phyloP scores from a whole-genome alignment of 345 rosid species.

The Raphanus sativus region DNA sequence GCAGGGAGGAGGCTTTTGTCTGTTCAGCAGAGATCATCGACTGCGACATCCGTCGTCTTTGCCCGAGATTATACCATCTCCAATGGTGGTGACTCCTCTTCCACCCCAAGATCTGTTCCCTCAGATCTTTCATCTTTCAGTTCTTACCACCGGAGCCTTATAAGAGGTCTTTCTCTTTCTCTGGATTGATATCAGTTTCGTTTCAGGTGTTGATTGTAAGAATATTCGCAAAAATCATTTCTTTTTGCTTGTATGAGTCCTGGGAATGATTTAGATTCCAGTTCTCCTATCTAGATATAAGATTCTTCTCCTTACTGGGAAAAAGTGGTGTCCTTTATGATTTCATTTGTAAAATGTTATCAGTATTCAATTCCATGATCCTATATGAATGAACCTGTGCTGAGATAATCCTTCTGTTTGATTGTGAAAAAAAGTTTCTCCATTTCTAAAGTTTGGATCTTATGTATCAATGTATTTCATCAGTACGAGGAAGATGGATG shows the following conservation, averaged over 20 bases:
- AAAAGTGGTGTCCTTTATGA: not conserved
- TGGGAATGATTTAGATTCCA: not conserved
- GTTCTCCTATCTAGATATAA: not conserved
- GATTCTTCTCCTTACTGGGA: not conserved
- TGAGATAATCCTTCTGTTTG: not conserved
- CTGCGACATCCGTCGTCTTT: conserved; percentile 42
- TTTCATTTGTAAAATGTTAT: no score
- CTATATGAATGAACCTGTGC: not conserved
- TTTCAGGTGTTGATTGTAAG: not conserved
- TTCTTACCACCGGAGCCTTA: conserved; percentile 42
- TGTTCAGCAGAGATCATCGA: conserved; percentile 46
- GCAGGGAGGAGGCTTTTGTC: conserved; percentile 78
- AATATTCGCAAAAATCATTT: not conserved
- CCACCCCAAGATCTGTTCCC: conserved; percentile 14
- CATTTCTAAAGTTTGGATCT: not conserved
- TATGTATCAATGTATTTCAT: not conserved
- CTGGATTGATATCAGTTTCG: not conserved
- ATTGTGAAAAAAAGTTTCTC: not conserved
- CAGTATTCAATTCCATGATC: no score
- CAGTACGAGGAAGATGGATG: not conserved
- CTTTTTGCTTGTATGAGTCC: not conserved
- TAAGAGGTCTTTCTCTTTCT: conserved; percentile 50
- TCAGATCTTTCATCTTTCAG: conserved; percentile 44
- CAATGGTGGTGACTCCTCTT: conserved; percentile 30
- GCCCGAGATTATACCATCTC: conserved; percentile 33